Evolutionary conservation across 208 protist genomes (phyloP), one percentile per base, ranked within the genome.

Genomic region (Leishmania tarentolae): DNA sequence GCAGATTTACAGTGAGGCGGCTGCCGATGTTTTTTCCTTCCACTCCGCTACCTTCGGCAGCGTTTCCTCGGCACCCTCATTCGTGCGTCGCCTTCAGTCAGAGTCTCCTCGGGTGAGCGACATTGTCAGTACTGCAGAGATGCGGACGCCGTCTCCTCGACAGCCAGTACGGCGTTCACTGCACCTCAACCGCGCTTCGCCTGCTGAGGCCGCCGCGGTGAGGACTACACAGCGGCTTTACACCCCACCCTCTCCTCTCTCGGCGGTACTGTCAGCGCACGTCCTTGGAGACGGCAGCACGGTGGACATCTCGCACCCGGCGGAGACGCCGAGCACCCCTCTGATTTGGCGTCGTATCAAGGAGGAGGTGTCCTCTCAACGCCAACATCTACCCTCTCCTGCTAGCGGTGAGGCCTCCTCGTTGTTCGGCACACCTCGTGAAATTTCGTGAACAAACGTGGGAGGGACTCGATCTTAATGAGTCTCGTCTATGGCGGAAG

Each of bases 1-100:
- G 40, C 76, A 77, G 75, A n/a, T 85, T 31, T 85, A 85, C 81
- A 42, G 80, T 35, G 76, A 85, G 61, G 81, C 81, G 2, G 81
- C 81, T 9, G 81, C 76, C 5, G 81, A 85, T 31, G 47, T 85
- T 46, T 85, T 85, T 42, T 85, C 69, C 37, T 46, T 72, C 2
- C 17, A 80, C 47, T 81, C 76, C 6, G n/a, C 81, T 7, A 70
- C 70, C 50, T 47, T 77, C 15, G 40, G 21, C 47, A 50, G n/a
- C 35, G 47, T 6, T 6, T 15, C 21, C 17, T 42, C 40, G 35
- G 15, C 66, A 13, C 19, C 35, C 13, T 44, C 68, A 44, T 65
- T 52, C 8, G 50, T 46, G 40, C 80, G n/a, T 5, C 75, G 44
- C 19, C 76, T 40, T 11, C 75, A 44, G 46, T n/a, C 7, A 35